These are phyloP conservation scores for Kodamaea sp. DNA, from an alignment of 1,139 yeast genomes.

Conservation along the genomic window DNA sequence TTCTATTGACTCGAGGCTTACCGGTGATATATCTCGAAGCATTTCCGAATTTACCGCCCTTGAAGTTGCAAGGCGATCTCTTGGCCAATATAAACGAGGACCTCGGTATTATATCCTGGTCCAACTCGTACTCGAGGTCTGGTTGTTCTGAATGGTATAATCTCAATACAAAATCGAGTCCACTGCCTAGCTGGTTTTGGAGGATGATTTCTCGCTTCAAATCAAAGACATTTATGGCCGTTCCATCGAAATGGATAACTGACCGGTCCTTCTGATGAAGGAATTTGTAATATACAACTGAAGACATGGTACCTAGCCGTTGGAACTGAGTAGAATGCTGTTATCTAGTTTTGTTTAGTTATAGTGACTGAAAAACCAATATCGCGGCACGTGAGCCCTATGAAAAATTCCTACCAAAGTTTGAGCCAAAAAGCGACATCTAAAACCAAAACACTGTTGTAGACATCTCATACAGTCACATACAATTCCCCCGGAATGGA, in stretches of 20 bases:
- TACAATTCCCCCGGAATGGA: constrained; percentile 15
- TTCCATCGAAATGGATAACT: constrained; percentile 88
- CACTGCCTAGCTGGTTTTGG: constrained; percentile 79
- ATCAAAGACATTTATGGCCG: constrained; percentile 93
- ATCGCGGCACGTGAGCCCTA: no score
- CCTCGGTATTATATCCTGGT: constrained; percentile 88
- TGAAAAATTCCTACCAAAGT: no score
- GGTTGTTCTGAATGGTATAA: constrained; percentile 66
- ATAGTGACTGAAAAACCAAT: no score
- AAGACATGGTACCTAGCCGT: constrained; percentile 67
- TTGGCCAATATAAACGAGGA: constrained; percentile 82
- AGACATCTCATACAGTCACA: no score
- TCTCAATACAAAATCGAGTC: constrained; percentile 78
- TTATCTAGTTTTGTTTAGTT: no score
- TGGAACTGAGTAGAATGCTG: no score
- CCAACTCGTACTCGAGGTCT: constrained; percentile 79
- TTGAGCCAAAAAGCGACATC: no score
- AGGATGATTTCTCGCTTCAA: constrained; percentile 84
- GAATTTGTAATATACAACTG: constrained; percentile 86
- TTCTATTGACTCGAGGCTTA: constrained; percentile 59
- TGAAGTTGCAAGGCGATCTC: constrained; percentile 67
- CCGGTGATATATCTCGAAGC: constrained; percentile 86
- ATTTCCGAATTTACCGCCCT: constrained; percentile 63
- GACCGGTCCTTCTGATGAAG: constrained; percentile 81
- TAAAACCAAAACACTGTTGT: no score